Percentiles rank a stretch among this genome's conserved stretches.
These are phyloP conservation scores for Trichocladium antarcticum DNA, from an alignment of 495 filamentous ascomycete species.

Conservation along the genomic window DNA sequence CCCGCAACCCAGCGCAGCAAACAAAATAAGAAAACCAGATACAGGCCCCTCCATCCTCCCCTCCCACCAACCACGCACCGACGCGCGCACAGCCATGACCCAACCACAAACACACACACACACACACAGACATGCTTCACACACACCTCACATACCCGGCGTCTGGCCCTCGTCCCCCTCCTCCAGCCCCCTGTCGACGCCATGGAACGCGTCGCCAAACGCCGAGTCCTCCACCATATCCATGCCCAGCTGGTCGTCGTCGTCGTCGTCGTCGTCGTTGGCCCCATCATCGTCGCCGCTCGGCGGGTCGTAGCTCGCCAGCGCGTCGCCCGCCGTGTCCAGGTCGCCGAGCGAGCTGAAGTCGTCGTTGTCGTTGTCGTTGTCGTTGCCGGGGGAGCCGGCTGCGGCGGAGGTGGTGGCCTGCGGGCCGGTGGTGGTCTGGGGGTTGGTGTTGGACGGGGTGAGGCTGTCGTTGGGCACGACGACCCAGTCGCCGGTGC, in stretches of 20 bases:
- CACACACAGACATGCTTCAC: too few relatives aligned
- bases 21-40: background rate
- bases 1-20: too few relatives aligned
- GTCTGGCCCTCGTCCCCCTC: slow-evolving; percentile 4
- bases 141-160: too few relatives aligned
- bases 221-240: slow-evolving; percentile 45
- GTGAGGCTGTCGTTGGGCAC: slow-evolving; percentile 37
- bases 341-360: slow-evolving; percentile 45
- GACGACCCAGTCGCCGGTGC: slow-evolving; percentile 44
- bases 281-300: background rate
- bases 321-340: slow-evolving; percentile 39
- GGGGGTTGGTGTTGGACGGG: slow-evolving; percentile 10
- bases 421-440: slow-evolving; percentile 1
- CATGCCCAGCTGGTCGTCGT: slow-evolving; percentile 35
- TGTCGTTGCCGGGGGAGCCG: slow-evolving; percentile 30
- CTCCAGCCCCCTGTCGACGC: slow-evolving; percentile 28
- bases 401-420: slow-evolving; percentile 30
- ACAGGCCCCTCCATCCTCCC: slow-evolving; percentile 1
- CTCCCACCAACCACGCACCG: too few relatives aligned
- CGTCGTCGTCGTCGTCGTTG: slow-evolving; percentile 25
- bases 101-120: too few relatives aligned
- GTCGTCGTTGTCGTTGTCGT: slow-evolving; percentile 37
- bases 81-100: too few relatives aligned
- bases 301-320: slow-evolving; percentile 39
- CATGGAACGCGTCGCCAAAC: slow-evolving; percentile 48